Percentiles rank a stretch among this genome's conserved stretches.
Evolutionary conservation across 257 asterid genomes (phyloP).

Genomic region (Echites panduratus): DNA sequence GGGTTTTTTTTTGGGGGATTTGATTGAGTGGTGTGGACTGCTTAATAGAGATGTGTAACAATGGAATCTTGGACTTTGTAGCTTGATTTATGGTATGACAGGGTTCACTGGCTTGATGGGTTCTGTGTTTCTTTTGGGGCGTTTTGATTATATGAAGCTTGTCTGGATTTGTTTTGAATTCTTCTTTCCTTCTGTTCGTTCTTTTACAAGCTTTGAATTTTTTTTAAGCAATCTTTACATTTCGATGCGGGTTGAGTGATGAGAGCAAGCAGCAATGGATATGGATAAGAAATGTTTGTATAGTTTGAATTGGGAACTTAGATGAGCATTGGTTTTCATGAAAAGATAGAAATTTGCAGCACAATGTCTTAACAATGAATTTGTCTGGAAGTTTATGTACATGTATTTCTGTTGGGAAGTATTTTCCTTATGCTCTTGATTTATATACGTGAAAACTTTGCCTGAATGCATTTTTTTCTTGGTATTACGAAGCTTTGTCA

Average conservation of each 20-base stretch:
- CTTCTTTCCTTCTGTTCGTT: neutral
- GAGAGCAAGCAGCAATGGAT: neutral
- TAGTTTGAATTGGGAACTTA: neutral
- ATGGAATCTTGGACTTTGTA: slow-evolving; percentile 2
- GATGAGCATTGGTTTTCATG: neutral
- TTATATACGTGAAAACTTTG: neutral
- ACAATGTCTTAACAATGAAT: neutral
- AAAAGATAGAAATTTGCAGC: neutral
- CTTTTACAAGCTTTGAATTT: neutral
- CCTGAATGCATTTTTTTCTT: neutral
- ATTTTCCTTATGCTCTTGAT: neutral
- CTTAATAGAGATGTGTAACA: neutral
- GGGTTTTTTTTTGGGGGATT: neutral
- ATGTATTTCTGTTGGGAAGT: neutral
- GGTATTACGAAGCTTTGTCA: neutral
- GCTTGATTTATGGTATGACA: neutral
- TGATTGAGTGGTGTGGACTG: slow-evolving; percentile 1
- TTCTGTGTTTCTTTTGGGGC: neutral
- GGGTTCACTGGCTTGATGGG: neutral
- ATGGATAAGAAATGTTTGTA: neutral
- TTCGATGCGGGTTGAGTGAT: neutral
- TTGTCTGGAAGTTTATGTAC: neutral
- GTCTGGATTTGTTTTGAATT: neutral
- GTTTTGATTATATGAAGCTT: neutral
- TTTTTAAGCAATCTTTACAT: neutral